These are phyloP conservation scores for Penicillium brasilianum DNA, from an alignment of 2,329 filamentous ascomycete genomes.

Conservation along the genomic window DNA sequence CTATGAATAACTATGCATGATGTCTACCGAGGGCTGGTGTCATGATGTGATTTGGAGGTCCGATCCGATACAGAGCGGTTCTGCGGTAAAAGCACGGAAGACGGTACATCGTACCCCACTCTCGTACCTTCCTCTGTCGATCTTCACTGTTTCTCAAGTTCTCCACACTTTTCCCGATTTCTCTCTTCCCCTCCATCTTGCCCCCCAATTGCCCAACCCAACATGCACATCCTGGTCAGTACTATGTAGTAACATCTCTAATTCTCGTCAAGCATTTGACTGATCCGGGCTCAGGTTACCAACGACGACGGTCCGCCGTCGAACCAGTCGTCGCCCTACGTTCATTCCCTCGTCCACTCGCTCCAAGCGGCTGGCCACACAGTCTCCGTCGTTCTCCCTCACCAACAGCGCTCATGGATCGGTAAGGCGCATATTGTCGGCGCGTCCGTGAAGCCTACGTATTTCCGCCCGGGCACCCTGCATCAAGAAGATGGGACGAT, in stretches of 20 bases:
- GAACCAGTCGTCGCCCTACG: conserved; percentile 76
- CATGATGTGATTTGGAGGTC: conserved; percentile 3
- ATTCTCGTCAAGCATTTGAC: neutral
- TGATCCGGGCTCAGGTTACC: conserved; percentile 42
- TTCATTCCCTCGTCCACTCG: conserved; percentile 73
- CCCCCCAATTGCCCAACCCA: conserved; percentile 16
- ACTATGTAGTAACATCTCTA: neutral
- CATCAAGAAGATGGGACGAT: conserved; percentile 69
- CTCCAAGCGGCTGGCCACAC: conserved; percentile 77
- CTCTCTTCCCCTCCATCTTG: conserved; percentile 25
- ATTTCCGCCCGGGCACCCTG: conserved; percentile 73
- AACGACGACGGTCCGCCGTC: conserved; percentile 86
- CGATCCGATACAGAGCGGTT: conserved; percentile 32
- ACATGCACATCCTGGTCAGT: conserved; percentile 60
- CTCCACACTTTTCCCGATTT: too few relatives aligned
- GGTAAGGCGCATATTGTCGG: conserved; percentile 97
- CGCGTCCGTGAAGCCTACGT: conserved; percentile 79
- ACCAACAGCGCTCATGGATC: conserved; percentile 95
- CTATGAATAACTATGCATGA: neutral
- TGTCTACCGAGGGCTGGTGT: conserved; percentile 14
- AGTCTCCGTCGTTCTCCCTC: conserved; percentile 90
- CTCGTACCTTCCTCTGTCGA: too few relatives aligned
- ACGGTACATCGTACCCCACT: too few relatives aligned
- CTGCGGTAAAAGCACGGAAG: too few relatives aligned
- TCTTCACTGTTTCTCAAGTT: too few relatives aligned